Evolutionary conservation across 257 asterid genomes (phyloP).

Genomic region (Ophiorrhiza pumila): DNA sequence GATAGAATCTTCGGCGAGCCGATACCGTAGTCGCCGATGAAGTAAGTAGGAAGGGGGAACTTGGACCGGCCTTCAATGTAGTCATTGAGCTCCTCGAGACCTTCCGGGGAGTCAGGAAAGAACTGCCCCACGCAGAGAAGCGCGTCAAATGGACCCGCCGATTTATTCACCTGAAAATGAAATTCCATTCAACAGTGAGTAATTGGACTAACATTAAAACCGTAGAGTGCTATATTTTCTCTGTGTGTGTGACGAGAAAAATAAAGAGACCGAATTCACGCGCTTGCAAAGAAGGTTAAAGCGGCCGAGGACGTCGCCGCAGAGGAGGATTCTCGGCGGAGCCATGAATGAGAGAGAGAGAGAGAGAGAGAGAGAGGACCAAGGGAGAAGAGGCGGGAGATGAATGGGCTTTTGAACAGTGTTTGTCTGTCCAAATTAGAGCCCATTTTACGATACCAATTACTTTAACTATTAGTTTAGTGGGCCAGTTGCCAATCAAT

Average conservation of each 20-base stretch:
- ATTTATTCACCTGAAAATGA: constrained; percentile 85
- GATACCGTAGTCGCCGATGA: constrained; percentile 88
- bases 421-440: not conserved
- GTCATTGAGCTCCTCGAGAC: constrained; percentile 68
- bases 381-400: constrained; percentile 12
- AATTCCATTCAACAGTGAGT: constrained; percentile 16
- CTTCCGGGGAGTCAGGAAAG: constrained; percentile 73
- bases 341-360: constrained; percentile 33
- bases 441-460: not conserved
- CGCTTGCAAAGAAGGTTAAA: constrained; percentile 84
- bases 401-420: not conserved
- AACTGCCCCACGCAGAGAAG: constrained; percentile 92
- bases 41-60: constrained; percentile 77
- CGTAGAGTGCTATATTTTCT: not conserved
- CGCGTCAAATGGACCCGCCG: constrained; percentile 97
- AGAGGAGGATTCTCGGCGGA: constrained; percentile 77
- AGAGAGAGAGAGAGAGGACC: not conserved
- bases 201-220: not conserved
- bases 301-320: constrained; percentile 96
- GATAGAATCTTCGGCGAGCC: constrained; percentile 59
- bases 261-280: constrained; percentile 49
- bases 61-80: constrained; percentile 65
- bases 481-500: no score
- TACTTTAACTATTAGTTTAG: no score
- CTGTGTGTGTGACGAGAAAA: not conserved